Base-by-base conservation (phyloP, 257 asterid genomes). In the Penstemon barbatus region DNA sequence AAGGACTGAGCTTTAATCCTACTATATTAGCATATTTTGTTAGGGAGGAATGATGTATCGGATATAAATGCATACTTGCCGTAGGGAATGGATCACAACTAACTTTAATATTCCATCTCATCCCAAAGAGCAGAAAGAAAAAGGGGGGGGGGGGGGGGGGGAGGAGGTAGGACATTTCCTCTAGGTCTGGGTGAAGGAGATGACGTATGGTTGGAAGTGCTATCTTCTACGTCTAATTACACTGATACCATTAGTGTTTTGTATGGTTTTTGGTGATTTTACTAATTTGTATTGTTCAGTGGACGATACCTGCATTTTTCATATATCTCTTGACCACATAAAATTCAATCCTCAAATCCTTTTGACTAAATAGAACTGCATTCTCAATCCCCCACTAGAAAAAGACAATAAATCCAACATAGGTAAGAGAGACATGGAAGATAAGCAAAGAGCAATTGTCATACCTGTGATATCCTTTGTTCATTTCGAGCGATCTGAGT, bases 401-500 rank as follows among this genome's bases (percentile, higher is more conserved):
- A 56, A 51, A 49, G 41, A 11, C 41, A 12, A 33, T n/a, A 46
- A 6, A 53, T 3, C 3, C 46, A n/a, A 45, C 46, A 63, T 40
- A 52, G 37, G 11, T 42, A 43, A n/a, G 43, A 4, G 61, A 15
- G 3, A 44, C 19, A 57, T 36, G 33, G 56, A 56, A 76, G 61
- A 60, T 54, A 69, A 64, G 58, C 71, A 65, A 54, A 53, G 52
- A 13, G 66, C 46, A 55, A 53, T 10, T 7, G 6, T 15, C 25
- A 56, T 78, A 89, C 99, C 97, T 94, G 97, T 59, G 97, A 83
- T 10, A 82, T 94, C 79, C 99, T 85, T 81, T 94, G 99, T 77
- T 94, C 99, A 83, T 94, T 94, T 78, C 99, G 79, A 82, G 99
- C 99, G 77, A 94, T 94, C 85, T 94, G 99, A 75, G 97, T 94